Evolutionary conservation across 176 grass and related monocot genomes (phyloP), one percentile per base, ranked within the genome.

Genomic region (Triticum dicoccoides): DNA sequence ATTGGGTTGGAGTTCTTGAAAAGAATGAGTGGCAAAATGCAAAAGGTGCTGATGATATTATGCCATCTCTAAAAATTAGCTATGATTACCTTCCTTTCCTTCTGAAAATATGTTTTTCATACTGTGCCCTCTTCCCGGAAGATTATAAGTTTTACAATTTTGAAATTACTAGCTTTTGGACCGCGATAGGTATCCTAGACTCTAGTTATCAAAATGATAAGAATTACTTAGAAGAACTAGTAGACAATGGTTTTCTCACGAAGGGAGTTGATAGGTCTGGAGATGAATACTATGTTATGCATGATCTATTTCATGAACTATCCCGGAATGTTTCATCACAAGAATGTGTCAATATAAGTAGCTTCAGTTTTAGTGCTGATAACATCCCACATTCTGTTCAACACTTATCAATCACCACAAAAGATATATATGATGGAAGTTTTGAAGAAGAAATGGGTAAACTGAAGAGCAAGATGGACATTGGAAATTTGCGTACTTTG

Each of bases 181-280:
- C 0, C 0, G 45, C 45, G 0, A 13, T 14, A 0, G 45, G 45
- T 5, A 49, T 49, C 12, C 0, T 49, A 49, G 11, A 49, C 1
- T 14, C 45, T 49, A 5, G 11, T 47, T 47, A 1, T 3, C 11
- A 47, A 47, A 8, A 39, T 0, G 2, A 9, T 5, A 49, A 49
- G 0, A 13, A 14, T 5, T 14, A 49, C 4, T 14, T 49, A 49
- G 45, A 49, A 14, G 45, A 49, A 14, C 12, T 49, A 49, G 45
- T 14, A 4, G 45, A 49, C 3, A 49, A 49, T 49, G 45, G 45
- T 49, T 49, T 49, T 49, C 45, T 49, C 45, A 14, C 14, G 0
- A 49, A 49, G 45, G 45, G 12, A 14, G 45, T 14, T 49, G 45
- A 49, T 1, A 13, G 1, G 1, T 49, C 12, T 3, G 1, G 2